Base-by-base conservation (phyloP, 1,139 yeast species). In the Nakaseomyces nivariensis region DNA sequence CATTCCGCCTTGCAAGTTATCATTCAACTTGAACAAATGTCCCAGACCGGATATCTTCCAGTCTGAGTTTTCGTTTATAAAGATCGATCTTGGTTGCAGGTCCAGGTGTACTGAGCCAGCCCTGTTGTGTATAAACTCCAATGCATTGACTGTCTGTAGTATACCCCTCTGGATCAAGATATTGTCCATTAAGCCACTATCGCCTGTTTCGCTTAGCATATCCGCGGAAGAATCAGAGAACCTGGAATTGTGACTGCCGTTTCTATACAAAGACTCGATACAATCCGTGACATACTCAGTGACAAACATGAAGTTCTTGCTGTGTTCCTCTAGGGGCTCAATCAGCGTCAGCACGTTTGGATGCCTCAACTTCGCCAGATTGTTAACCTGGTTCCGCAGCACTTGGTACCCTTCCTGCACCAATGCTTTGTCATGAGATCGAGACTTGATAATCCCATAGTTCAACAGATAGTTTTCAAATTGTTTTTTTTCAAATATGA, bases 31-130 rank as follows among this genome's bases (percentile, higher is more conserved):
- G 11, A 55, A 44, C 38, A 66, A 48, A 51, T 76, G 76, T 42
- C 82, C 83, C 29, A 86, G 75, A 0, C 97, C 97, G 7, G 85
- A 77, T 3, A 92, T 66, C 66, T 90, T 92, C 97, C 97, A 94
- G 67, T 92, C 98, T 1, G 95, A 94, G 57, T 85, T 89, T 41
- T 79, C 82, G 56, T 85, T 90, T 27, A 92, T 76, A 53, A 83
- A 77, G 0, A 92, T 73, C 0, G 96, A 79, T 11, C 77, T 71
- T 0, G 98, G 98, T 56, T 82, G 83, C 33, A 94, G 59, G 57
- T 89, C 87, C 57, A 85, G 68, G 68, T 90, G 96, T 13, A 87
- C 84, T 33, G 81, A 77, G 22, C 81, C 76, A 29, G 95, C 86
- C 52, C 80, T 78, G 53, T 79, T 78, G 64, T 92, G 97, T 45